Percentiles rank a stretch among this genome's conserved stretches.
Conservation (phyloP, 805 yeast genomes). For the Saturnispora serradocipensis region DNA sequence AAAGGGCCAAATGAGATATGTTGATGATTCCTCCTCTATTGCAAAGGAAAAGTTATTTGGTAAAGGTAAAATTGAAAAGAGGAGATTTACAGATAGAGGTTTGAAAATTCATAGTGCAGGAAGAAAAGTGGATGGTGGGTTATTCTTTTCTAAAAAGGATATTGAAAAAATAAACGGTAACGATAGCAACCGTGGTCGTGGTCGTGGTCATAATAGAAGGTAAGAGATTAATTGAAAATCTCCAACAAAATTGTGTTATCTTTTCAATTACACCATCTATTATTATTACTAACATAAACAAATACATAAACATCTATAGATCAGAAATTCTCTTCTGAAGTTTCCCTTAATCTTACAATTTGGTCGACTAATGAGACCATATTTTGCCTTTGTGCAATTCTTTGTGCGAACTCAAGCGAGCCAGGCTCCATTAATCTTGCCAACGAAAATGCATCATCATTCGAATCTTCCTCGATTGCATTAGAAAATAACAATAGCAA, state of each 20-base stretch:
- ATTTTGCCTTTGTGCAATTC: slow-evolving; percentile 71
- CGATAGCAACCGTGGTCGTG: neutral
- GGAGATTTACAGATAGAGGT: slow-evolving; percentile 56
- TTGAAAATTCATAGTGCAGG: slow-evolving; percentile 72
- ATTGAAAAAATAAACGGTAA: slow-evolving; percentile 36
- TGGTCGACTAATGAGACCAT: slow-evolving; percentile 42
- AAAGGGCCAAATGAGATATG: slow-evolving; percentile 56
- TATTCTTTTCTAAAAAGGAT: slow-evolving; percentile 59
- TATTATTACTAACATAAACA: slow-evolving; percentile 1
- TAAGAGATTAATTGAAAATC: neutral
- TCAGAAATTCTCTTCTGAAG: slow-evolving; percentile 17
- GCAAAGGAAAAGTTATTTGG: slow-evolving; percentile 45
- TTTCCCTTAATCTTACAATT: slow-evolving; percentile 46
- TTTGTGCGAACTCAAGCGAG: slow-evolving; percentile 68
- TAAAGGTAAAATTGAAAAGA: slow-evolving; percentile 31
- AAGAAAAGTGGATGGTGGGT: slow-evolving; percentile 66
- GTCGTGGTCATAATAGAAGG: neutral
- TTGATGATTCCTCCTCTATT: slow-evolving; percentile 44
- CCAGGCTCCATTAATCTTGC: slow-evolving; percentile 27
- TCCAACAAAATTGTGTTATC: neutral
- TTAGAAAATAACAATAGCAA: slow-evolving; percentile 3
- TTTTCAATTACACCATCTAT: neutral
- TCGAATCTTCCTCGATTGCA: slow-evolving; percentile 23
- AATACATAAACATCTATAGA: neutral
- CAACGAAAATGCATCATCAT: slow-evolving; percentile 59